Conservation (phyloP, 75 land plant species). For the Pinus tabuliformis region DNA sequence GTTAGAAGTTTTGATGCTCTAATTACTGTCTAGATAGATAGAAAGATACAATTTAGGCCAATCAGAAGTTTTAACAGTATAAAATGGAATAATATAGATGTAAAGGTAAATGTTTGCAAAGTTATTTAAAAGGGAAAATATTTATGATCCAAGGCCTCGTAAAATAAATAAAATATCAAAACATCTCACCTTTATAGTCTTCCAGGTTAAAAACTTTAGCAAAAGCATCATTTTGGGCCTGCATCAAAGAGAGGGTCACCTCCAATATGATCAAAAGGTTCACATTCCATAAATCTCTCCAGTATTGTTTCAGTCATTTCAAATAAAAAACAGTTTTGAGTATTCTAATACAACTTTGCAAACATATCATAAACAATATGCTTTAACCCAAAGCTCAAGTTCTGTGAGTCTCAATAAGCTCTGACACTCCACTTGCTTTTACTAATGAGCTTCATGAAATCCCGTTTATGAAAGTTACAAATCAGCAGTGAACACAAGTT, state of each 20-base stretch:
- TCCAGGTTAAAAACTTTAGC: conserved; percentile 84
- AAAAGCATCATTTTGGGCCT: conserved; percentile 89
- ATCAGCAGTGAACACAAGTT: too few species aligned
- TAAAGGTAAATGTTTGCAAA: neutral
- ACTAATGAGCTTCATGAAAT: neutral
- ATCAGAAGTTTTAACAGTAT: neutral
- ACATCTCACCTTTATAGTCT: conserved; percentile 76
- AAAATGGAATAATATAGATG: neutral
- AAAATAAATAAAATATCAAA: neutral
- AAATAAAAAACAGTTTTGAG: too few species aligned
- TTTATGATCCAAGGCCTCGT: neutral
- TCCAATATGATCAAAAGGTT: neutral
- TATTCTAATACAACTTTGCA: too few species aligned
- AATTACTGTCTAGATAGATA: neutral
- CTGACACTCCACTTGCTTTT: neutral
- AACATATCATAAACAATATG: neutral
- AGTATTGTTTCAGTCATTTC: too few species aligned
- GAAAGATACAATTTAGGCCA: neutral
- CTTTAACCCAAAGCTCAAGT: neutral
- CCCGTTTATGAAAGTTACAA: neutral
- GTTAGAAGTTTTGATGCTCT: neutral
- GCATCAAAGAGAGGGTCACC: conserved; percentile 5
- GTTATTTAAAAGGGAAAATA: neutral
- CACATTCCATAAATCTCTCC: neutral
- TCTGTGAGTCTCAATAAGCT: neutral